A percentile compares a stretch with the other conserved stretches of the same genome.
These are phyloP conservation scores for Centrapalus pauciflorus DNA, from an alignment of 129 eudicot genomes.

Conservation along the genomic window DNA sequence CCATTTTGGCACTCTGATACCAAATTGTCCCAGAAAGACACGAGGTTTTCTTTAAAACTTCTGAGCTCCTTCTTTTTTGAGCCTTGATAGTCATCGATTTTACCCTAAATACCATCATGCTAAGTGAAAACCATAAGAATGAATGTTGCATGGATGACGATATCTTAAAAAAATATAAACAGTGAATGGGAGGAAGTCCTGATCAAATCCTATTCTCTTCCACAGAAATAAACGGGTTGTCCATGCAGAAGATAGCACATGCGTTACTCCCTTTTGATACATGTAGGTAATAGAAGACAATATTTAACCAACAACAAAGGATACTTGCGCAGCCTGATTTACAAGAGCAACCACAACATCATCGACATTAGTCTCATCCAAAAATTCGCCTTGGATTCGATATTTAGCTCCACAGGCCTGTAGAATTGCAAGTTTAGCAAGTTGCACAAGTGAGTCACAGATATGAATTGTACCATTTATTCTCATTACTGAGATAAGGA, in stretches of 20 bases:
- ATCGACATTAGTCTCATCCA: conserved; percentile 84
- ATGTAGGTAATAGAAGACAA: neutral
- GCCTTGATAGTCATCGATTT: conserved; percentile 86
- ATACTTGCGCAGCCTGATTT: conserved; percentile 77
- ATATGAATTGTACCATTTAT: neutral
- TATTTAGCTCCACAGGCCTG: conserved; percentile 92
- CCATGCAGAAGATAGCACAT: neutral
- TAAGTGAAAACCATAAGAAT: conserved; percentile 34
- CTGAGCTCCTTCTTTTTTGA: conserved; percentile 86
- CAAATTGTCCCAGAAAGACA: conserved; percentile 79
- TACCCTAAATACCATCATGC: conserved; percentile 57
- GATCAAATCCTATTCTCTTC: neutral
- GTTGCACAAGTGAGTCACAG: conserved; percentile 8
- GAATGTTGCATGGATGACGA: neutral
- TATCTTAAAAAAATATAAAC: neutral
- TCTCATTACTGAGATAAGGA: neutral
- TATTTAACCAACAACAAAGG: conserved; percentile 15
- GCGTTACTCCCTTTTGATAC: neutral
- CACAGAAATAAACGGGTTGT: neutral
- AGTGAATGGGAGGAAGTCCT: neutral
- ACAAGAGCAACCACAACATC: conserved; percentile 94
- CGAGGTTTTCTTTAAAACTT: conserved; percentile 81
- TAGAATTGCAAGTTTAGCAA: conserved; percentile 18
- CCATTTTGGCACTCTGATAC: conserved; percentile 90
- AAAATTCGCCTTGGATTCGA: conserved; percentile 54